Base-by-base conservation (phyloP, 2,329 filamentous ascomycete genomes). In the Paecilomyces formosus region DNA sequence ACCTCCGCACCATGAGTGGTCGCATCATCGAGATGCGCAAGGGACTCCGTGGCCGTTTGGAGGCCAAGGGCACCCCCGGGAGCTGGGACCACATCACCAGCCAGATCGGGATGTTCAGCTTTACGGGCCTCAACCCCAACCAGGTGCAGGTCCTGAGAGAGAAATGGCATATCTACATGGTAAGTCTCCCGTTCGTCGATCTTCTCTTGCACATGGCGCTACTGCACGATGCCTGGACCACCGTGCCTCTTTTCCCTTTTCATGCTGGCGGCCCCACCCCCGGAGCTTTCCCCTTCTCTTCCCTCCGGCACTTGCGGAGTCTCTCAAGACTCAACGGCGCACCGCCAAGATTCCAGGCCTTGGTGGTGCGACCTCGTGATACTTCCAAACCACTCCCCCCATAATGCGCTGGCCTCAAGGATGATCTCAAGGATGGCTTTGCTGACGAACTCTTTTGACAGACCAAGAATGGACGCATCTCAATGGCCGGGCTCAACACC, bases 41-140 rank as follows among this genome's bases (percentile, higher is more conserved):
- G 69, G 85, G 84, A 3, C 79, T 99, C 66, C 85, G 90, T 55
- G 78, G 79, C 58, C 90, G 92, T 76, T 85, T 99, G 11, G 93
- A 97, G 78, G 85, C 87, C 70, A 83, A 93, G 60, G 85, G 85
- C 30, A 97, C 94, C 0, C 93, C 93, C 0, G 93, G 93, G 31
- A 88, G 84, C 13, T 99, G 94, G 94, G 90, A 92, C 71, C 94
- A 99, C 78, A 96, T 99, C 73, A 97, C 92, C 15, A 90, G 95
- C 69, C 94, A 99, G 82, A 99, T 99, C 72, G 94, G 94, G 79
- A 99, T 99, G 94, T 99, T 99, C 79, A 93, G 88, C 74, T 99
- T 96, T 58, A 81, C 81, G 0, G 82, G 82, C 0, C 69, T 85
- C 60, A 78, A 61, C 3, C 76, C 79, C 59, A 60, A 69, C 3